Base-by-base conservation (phyloP, 2,329 filamentous ascomycete genomes). In the Xenosphaeropsis pyriputrescens region DNA sequence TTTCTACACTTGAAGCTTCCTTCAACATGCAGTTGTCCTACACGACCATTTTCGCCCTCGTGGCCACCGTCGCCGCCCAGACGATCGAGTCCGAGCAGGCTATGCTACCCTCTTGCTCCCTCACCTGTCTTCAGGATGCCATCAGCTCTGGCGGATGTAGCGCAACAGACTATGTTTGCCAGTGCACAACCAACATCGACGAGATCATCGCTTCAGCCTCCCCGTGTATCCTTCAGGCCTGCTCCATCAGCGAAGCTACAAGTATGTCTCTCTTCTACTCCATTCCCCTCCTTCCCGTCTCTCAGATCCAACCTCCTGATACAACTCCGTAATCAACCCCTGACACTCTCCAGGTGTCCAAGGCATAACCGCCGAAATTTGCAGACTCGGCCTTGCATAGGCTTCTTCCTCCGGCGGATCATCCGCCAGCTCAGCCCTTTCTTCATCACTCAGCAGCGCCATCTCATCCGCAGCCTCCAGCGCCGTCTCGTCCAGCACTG, bases 161-260 rank as follows among this genome's bases (percentile, higher is more conserved):
- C 12, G 2, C 38, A 7, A 33, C 44, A 3, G 49, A 51, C 18
- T 47, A 41, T 26, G 34, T 43, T 4, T 53, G 50, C 38, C 38
- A 45, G 35, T 51, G 50, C 26, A 49, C 47, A 36, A 11, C 35
- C 11, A 34, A 29, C 3, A 45, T 39, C 29, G 18, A 26, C 29
- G 39, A 39, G 3, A 50, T 53, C 39, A 46, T 39, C 4, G 33
- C 29, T 9, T 1, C 29, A 13, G 48, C 45, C 4, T 45, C 41
- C 22, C 48, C 50, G 14, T 52, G 50, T 33, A 32, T 53, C 15
- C 34, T 41, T 16, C 18, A 34, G 7, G 39, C 33, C 9, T 53
- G 49, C 38, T 39, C 39, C 29, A 30, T 40, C 3, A 13, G 29
- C 2, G 49, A 51, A 18, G 40, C 44, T n/a, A 32, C 47, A 35